Evolutionary conservation across 1,284 basidiomycete species (phyloP).

Genomic region (Papiliotrema fonsecae): DNA sequence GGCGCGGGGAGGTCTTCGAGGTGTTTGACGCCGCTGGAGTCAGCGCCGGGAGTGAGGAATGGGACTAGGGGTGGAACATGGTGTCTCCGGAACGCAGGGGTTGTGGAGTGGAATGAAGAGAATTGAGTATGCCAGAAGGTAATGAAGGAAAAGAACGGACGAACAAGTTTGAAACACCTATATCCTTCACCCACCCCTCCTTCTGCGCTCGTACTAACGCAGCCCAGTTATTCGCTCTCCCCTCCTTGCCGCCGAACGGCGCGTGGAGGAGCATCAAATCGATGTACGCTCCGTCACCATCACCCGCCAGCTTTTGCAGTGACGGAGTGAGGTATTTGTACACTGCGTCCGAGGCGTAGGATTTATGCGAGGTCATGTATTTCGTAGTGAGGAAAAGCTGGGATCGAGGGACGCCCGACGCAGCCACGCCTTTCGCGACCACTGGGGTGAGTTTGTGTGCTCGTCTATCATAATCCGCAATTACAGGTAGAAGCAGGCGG

Average conservation of each 20-base stretch:
- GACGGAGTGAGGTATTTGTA: conserved; percentile 17
- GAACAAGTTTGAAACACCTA: conserved; percentile 76
- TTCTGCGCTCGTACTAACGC: conserved; percentile 46
- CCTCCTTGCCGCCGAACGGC: conserved; percentile 27
- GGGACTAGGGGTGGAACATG: not conserved
- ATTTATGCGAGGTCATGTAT: conserved; percentile 55
- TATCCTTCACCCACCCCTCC: conserved; percentile 62
- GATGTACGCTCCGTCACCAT: conserved; percentile 52
- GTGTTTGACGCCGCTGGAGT: conserved; percentile 64
- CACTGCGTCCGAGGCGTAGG: conserved; percentile 53
- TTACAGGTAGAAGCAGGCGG: no score
- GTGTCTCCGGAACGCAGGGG: no score
- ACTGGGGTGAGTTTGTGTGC: conserved; percentile 18
- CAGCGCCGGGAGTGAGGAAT: no score
- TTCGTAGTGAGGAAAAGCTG: conserved; percentile 56
- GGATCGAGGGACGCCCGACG: conserved; percentile 30
- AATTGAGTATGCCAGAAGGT: not conserved
- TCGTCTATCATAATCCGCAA: no score
- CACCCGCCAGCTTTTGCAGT: conserved; percentile 18
- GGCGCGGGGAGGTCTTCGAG: conserved; percentile 66
- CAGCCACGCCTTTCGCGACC: conserved; percentile 24
- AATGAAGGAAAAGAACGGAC: conserved; percentile 14
- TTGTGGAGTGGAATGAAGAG: not conserved
- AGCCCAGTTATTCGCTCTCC: conserved; percentile 34
- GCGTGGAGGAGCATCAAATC: conserved; percentile 72